Evolutionary conservation across 371 early-diverging fungal species (phyloP).

Genomic region (Mucor sp.): DNA sequence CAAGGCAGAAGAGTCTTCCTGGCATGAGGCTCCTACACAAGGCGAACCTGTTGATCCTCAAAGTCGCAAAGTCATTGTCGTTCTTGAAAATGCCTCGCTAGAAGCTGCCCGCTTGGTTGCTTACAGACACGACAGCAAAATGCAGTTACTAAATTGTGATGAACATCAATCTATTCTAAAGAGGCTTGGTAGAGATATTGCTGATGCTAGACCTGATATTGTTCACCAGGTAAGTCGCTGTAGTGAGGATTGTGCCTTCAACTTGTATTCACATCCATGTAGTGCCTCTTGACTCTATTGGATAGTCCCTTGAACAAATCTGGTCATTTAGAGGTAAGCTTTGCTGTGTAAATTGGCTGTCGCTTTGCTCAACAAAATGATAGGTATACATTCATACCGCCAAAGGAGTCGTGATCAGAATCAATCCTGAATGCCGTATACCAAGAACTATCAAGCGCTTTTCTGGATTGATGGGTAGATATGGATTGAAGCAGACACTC

Average conservation of each 20-base stretch:
- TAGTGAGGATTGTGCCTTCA: background rate
- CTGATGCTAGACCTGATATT: slow-evolving; percentile 95
- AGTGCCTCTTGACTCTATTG: slow-evolving; percentile 94
- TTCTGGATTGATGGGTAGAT: slow-evolving; percentile 90
- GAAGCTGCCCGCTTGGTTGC: slow-evolving; percentile 90
- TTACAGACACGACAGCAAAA: slow-evolving; percentile 75
- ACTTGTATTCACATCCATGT: background rate
- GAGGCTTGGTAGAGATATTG: slow-evolving; percentile 79
- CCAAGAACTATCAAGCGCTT: slow-evolving; percentile 98
- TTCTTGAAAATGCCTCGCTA: slow-evolving; percentile 88
- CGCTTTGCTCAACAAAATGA: background rate
- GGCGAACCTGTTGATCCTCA: slow-evolving; percentile 19
- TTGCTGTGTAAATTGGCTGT: background rate
- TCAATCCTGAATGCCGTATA: slow-evolving; percentile 96
- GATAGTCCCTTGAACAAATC: slow-evolving; percentile 99
- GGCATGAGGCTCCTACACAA: slow-evolving; percentile 33
- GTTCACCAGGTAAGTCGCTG: slow-evolving; percentile 84
- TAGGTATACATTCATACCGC: slow-evolving; percentile 93
- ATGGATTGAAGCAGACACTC: background rate
- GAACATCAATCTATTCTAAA: slow-evolving; percentile 92
- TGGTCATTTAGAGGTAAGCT: slow-evolving; percentile 79
- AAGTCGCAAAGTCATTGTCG: slow-evolving; percentile 78
- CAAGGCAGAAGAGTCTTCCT: slow-evolving; percentile 23
- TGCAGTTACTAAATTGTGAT: slow-evolving; percentile 95
- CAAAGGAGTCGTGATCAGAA: slow-evolving; percentile 93